These are phyloP conservation scores for Erodium moschatum DNA, from an alignment of 441 rosid genomes.

Conservation along the genomic window DNA sequence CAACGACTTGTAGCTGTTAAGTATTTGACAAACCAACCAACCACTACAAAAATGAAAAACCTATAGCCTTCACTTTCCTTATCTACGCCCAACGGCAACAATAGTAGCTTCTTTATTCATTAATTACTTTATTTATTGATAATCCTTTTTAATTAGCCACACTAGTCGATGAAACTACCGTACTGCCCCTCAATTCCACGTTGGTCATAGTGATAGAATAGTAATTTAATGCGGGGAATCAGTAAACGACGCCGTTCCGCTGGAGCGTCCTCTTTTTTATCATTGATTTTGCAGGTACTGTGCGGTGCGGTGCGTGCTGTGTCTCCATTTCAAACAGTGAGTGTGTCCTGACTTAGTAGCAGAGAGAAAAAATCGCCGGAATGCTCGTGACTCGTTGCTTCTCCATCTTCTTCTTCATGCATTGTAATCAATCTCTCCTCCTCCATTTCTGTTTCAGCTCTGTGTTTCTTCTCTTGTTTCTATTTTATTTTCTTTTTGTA, in stretches of 20 bases:
- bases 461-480: not conserved
- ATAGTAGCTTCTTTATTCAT: not conserved
- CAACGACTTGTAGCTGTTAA: not conserved
- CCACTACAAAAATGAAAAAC: not conserved
- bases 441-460: not conserved
- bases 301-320: slow-evolving; percentile 6
- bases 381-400: not conserved
- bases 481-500: not conserved
- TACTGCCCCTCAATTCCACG: not conserved
- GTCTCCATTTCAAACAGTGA: slow-evolving; percentile 8
- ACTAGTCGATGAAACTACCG: not conserved
- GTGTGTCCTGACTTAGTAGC: slow-evolving; percentile 2
- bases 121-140: not conserved
- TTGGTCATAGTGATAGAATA: not conserved
- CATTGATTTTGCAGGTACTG: not conserved
- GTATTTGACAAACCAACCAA: slow-evolving; percentile 6
- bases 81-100: not conserved
- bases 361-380: slow-evolving; percentile 1
- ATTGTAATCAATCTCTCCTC: slow-evolving; percentile 1
- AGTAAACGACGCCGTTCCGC: not conserved
- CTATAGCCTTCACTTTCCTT: no score
- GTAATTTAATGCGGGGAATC: not conserved
- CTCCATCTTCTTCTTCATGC: slow-evolving; percentile 10
- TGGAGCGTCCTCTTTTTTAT: slow-evolving; percentile 3
- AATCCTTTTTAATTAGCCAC: not conserved